Base-by-base conservation (phyloP, 768 basidiomycete species). In the Collybiopsis luxurians region DNA sequence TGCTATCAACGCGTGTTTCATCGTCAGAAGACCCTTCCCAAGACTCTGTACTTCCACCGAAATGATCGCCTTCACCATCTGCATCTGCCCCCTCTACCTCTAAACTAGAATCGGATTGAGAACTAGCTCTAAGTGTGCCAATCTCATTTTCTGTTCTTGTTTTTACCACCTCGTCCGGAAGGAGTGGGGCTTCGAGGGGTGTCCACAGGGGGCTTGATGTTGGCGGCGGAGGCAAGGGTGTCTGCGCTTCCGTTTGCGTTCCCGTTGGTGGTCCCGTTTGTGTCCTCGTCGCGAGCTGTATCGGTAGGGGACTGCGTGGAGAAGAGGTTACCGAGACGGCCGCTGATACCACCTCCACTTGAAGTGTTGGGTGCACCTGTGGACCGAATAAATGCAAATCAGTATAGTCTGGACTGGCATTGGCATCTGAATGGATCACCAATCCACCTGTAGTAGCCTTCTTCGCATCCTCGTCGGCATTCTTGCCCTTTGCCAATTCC, bases 401-500 rank as follows among this genome's bases (percentile, higher is more conserved):
- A 54, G 53, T 26, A 54, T 46, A 38, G 21, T 43, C 44, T 44
- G 44, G 28, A 46, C 44, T 21, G 36, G n/a, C 2, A 13, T 30
- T 24, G 23, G 36, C 24, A 47, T 24, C 24, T 46, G 54, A 55
- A 55, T 46, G 49, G 49, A 51, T 55, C 54, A 55, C 54, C 44
- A 55, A 47, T 55, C 54, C 45, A 55, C 54, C 54, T 55, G 54
- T 19, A 48, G 54, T 27, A 21, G 42, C 53, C 53, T 42, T 42
- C 43, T 40, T 42, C 17, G 9, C 9, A 17, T 53, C 51, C 23
- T 49, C 31, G 21, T 31, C 28, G 9, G 38, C 23, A 24, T 51
- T 21, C 12, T 51, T 51, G 36, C 26, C 21, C 5, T 6, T 21
- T 17, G 7, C 40, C 4, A 17, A 15, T 6, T 42, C 40, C 40